Evolutionary conservation across 768 basidiomycete genomes (phyloP).

Genomic region (Jaapia argillacea): DNA sequence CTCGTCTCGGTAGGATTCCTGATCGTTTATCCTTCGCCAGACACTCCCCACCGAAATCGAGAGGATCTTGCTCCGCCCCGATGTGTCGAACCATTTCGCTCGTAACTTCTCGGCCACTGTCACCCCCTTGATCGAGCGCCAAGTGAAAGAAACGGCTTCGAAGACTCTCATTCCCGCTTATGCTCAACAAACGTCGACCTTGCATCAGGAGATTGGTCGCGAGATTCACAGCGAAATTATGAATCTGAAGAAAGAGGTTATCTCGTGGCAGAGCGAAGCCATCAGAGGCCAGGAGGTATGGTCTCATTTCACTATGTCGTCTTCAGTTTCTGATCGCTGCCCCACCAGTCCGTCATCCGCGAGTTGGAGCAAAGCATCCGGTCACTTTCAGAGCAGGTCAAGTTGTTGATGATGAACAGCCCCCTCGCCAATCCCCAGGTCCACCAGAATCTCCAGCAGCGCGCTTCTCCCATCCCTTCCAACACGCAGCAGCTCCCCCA

Average conservation of each 20-base stretch:
- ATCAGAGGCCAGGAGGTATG: conserved; percentile 69
- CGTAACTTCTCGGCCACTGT: conserved; percentile 62
- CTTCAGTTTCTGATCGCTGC: conserved; percentile 56
- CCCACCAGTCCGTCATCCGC: too few species aligned
- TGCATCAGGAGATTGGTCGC: conserved; percentile 74
- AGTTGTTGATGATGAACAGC: conserved; percentile 56
- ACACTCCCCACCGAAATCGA: conserved; percentile 72
- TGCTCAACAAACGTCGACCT: conserved; percentile 57
- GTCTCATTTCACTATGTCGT: conserved; percentile 3
- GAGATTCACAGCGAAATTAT: conserved; percentile 71
- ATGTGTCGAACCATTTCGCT: conserved; percentile 69
- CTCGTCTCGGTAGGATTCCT: neutral
- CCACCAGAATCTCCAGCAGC: conserved; percentile 32
- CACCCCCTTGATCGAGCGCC: conserved; percentile 68
- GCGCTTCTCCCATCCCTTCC: conserved; percentile 13
- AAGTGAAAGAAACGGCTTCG: conserved; percentile 70
- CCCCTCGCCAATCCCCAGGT: conserved; percentile 16
- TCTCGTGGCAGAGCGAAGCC: conserved; percentile 73
- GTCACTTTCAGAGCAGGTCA: conserved; percentile 70
- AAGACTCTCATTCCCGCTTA: conserved; percentile 71
- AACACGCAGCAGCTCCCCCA: conserved; percentile 11
- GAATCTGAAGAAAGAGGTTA: conserved; percentile 69
- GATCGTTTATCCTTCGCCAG: conserved; percentile 25
- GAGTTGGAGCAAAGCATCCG: conserved; percentile 76
- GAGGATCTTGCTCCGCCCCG: conserved; percentile 64